Conservation (phyloP, 163 green algal genomes). For the Coccomyxa subellipsoidea region DNA sequence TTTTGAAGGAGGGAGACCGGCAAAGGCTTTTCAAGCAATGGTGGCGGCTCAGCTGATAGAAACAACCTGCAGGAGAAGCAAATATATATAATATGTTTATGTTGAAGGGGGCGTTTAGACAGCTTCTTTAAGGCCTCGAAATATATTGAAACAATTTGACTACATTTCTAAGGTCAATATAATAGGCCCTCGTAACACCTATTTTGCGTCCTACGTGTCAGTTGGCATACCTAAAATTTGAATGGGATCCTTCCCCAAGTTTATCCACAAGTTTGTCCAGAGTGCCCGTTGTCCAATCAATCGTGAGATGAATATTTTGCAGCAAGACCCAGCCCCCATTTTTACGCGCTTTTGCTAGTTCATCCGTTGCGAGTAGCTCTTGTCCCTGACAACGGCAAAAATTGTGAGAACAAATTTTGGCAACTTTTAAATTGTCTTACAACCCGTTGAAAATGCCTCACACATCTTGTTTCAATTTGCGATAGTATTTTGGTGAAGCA, state of each 20-base stretch:
- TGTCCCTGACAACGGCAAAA: slow-evolving; percentile 86
- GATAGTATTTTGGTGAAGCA: too few species aligned
- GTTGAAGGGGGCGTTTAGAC: too few species aligned
- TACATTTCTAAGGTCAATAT: too few species aligned
- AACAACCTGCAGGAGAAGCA: slow-evolving; percentile 82
- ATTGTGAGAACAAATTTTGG: too few species aligned
- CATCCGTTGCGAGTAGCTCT: slow-evolving; percentile 85
- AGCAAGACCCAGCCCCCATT: slow-evolving; percentile 93
- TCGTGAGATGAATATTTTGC: slow-evolving; percentile 95
- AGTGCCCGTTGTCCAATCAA: slow-evolving; percentile 79
- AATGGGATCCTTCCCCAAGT: slow-evolving; percentile 76
- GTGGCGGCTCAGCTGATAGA: slow-evolving; percentile 87
- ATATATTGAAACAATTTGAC: too few species aligned
- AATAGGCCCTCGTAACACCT: too few species aligned
- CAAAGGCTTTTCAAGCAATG: slow-evolving; percentile 73
- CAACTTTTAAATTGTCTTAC: too few species aligned
- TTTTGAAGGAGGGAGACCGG: slow-evolving; percentile 89
- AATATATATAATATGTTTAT: too few species aligned
- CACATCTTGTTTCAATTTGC: too few species aligned
- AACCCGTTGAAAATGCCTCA: too few species aligned
- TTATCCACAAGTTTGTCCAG: slow-evolving; percentile 88
- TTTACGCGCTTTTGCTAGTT: slow-evolving; percentile 72
- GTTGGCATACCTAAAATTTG: slow-evolving; percentile 75
- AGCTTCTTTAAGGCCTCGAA: too few species aligned
- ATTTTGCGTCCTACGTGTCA: too few species aligned